A percentile compares a stretch with the other conserved stretches of the same genome.
Conservation (phyloP, 2,329 filamentous ascomycete genomes). For the Aureobasidium sp. region DNA sequence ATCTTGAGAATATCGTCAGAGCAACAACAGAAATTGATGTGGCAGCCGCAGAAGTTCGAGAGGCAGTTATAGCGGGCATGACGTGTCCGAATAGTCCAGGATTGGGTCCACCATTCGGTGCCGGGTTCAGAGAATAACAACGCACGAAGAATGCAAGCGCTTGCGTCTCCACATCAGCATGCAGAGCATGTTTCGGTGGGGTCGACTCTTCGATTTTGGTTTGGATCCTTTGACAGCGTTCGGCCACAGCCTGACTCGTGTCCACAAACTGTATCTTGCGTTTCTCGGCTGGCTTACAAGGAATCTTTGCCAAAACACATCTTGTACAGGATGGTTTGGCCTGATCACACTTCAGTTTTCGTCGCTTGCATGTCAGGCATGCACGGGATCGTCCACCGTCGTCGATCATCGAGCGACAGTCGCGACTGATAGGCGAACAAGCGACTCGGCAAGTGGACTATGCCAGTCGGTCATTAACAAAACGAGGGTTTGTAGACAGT, state of each 20-base stretch:
- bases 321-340: neutral
- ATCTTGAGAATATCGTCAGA: neutral
- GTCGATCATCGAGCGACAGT: neutral
- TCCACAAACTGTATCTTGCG: neutral
- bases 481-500: neutral
- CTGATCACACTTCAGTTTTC: neutral
- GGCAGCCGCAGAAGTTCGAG: neutral
- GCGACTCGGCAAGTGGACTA: neutral
- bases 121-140: neutral
- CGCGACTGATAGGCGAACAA: neutral
- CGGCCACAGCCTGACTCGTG: neutral
- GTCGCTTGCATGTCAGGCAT: constrained; percentile 2
- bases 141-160: neutral
- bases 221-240: neutral
- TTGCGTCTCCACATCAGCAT: constrained; percentile 1
- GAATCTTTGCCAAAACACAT: neutral
- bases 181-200: neutral
- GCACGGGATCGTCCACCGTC: neutral
- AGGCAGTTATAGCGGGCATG: neutral
- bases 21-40: neutral
- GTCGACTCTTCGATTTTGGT: neutral
- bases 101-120: neutral
- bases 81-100: neutral
- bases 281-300: neutral
- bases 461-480: neutral